A percentile compares a stretch with the other conserved stretches of the same genome.
Conservation (phyloP, 2,329 filamentous ascomycete genomes). For the Conoideocrella luteorostrata region DNA sequence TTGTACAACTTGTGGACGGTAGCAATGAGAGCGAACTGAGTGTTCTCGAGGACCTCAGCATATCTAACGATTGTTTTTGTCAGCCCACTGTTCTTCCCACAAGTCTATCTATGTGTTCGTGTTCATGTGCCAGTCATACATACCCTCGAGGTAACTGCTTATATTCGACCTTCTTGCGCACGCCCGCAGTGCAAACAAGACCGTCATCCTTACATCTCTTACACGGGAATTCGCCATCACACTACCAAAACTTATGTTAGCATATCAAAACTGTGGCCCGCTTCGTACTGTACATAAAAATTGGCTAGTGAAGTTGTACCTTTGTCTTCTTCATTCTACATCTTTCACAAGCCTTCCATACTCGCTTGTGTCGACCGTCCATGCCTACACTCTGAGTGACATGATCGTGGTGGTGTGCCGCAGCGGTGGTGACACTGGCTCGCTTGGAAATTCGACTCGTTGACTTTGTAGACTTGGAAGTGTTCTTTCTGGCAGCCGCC, state of each 20-base stretch:
- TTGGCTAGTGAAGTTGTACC: constrained; percentile 40
- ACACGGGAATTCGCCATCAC: constrained; percentile 59
- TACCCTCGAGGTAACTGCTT: constrained; percentile 60
- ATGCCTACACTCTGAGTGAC: constrained; percentile 27
- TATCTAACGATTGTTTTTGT: constrained; percentile 34
- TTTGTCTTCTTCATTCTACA: constrained; percentile 67
- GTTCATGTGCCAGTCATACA: constrained; percentile 14
- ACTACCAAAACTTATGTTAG: constrained; percentile 30
- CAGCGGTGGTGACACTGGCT: constrained; percentile 31
- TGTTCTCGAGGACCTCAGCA: constrained; percentile 59
- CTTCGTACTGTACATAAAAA: background rate
- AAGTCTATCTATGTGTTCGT: no score
- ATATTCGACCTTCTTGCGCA: constrained; percentile 62
- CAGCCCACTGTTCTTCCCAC: no score
- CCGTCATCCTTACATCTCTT: constrained; percentile 62
- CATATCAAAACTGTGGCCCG: no score
- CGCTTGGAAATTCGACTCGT: constrained; percentile 47
- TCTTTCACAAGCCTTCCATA: constrained; percentile 61
- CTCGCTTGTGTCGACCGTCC: constrained; percentile 55
- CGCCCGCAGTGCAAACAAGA: constrained; percentile 56
- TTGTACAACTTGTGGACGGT: constrained; percentile 60
- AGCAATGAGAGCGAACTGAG: constrained; percentile 57
- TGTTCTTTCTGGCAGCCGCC: constrained; percentile 29
- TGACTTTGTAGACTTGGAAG: constrained; percentile 42
- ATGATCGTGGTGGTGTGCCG: constrained; percentile 31